These are phyloP conservation scores for Mortierella polycephala DNA, from an alignment of 371 early-diverging fungal species.

Conservation along the genomic window DNA sequence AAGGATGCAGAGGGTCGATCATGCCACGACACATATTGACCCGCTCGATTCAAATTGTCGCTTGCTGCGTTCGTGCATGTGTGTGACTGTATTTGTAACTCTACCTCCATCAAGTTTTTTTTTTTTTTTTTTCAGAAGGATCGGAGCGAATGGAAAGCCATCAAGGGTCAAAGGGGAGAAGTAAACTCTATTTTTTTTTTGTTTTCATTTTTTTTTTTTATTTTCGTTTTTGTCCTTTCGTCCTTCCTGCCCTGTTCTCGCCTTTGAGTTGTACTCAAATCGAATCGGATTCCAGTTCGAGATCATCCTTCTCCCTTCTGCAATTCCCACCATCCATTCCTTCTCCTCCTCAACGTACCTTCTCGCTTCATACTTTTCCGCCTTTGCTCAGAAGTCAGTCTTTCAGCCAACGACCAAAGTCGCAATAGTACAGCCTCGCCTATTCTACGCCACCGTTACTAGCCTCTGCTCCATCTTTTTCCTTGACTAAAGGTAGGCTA, in stretches of 20 bases:
- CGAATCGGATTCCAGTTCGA: no score
- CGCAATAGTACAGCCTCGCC: no score
- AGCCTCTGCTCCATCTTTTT: no score
- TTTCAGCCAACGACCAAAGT: background rate
- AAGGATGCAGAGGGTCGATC: no score
- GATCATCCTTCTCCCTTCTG: no score
- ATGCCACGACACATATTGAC: no score
- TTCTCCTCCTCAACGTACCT: background rate
- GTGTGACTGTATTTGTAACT: no score
- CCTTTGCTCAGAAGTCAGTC: background rate
- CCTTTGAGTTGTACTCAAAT: background rate
- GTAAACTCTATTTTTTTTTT: conserved; percentile 15
- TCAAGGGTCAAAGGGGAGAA: background rate
- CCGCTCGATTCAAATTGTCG: no score
- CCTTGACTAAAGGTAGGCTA: no score
- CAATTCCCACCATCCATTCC: background rate
- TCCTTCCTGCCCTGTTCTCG: background rate
- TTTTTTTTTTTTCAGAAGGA: background rate
- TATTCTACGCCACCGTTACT: no score
- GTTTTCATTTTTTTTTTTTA: conserved; percentile 6
- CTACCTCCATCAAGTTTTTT: background rate
- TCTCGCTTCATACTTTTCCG: background rate
- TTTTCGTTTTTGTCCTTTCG: background rate
- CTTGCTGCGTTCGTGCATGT: no score
- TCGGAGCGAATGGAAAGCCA: conserved; percentile 2